Evolutionary conservation across 176 grass and related monocot genomes (phyloP).

Genomic region (Puya raimondii): DNA sequence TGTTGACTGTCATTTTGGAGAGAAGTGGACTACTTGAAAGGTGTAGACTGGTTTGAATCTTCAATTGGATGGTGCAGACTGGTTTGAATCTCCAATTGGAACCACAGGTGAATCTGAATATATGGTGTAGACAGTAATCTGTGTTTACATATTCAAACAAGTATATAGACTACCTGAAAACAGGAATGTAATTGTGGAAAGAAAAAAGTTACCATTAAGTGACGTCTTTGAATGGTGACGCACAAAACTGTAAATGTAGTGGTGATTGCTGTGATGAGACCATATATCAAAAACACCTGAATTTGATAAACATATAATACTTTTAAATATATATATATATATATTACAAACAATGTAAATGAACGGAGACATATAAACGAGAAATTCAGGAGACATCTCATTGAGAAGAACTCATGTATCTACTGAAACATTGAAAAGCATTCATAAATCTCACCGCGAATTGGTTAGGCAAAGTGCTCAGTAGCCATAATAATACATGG

Average conservation of each 20-base stretch:
- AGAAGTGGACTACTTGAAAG: too few species aligned
- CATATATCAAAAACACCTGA: constrained; percentile 83
- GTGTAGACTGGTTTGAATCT: too few species aligned
- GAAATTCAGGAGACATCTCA: not conserved
- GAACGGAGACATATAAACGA: constrained; percentile 16
- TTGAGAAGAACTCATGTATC: not conserved
- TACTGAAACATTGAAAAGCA: too few species aligned
- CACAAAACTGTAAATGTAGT: constrained; percentile 61
- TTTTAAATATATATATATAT: not conserved
- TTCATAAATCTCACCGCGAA: too few species aligned
- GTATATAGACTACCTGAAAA: not conserved
- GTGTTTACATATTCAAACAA: too few species aligned
- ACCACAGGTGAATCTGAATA: not conserved
- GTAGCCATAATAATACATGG: too few species aligned
- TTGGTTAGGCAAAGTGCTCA: too few species aligned
- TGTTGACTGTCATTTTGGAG: too few species aligned
- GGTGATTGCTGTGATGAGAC: constrained; percentile 66
- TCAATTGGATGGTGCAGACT: too few species aligned
- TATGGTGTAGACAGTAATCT: not conserved
- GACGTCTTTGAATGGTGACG: constrained; percentile 84
- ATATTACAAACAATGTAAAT: constrained; percentile 15
- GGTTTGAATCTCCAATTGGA: too few species aligned
- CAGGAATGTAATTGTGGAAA: not conserved
- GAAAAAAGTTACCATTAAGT: constrained; percentile 67
- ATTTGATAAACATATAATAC: constrained; percentile 7